Evolutionary conservation across 495 filamentous ascomycete genomes (phyloP), one percentile per base, ranked within the genome.

Genomic region (Lepraria neglecta): DNA sequence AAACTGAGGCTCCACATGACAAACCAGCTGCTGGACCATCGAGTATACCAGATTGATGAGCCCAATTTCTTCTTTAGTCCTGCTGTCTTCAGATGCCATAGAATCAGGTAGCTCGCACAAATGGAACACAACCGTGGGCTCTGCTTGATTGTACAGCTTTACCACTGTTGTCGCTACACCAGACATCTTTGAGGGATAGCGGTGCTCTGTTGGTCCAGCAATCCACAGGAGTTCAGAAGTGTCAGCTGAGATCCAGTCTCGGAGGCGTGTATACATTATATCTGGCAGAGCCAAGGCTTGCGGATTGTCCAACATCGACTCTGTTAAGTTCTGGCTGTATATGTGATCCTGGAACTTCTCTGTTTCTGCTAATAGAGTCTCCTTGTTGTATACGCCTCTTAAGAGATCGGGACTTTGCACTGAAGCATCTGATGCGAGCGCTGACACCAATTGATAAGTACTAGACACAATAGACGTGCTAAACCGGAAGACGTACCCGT

Each of bases 151-250:
- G 48, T 17, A 52, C 27, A 31, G 3, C 12, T 31, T 33, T 52
- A 31, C 27, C 48, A 52, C 17, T 6, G 46, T 48, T 48, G n/a
- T 24, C 10, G 46, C 19, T 10, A 48, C 27, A 19, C 19, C 46
- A 48, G 46, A 48, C 19, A 48, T 48, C 46, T 48, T 48, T 19
- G 46, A 27, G 19, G 46, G 46, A 7, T 48, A 48, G 19, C 46
- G 27, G 15, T 27, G 7, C 21, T 48, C 9, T 4, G 0, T 14
- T 24, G 46, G 10, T 27, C 46, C 46, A 1, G 46, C 46, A 11
- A 48, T 14, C 46, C 46, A 48, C 46, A 48, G 27, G 11, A 48
- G 4, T 5, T 48, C 19, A 27, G 46, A 48, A 12, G 11, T 12
- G 9, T 48, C 46, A 27, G 46, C 21, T 12, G 46, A 48, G 21